These are phyloP conservation scores for Botryotinia globosa DNA, from an alignment of 2,329 filamentous ascomycete species.

Conservation along the genomic window DNA sequence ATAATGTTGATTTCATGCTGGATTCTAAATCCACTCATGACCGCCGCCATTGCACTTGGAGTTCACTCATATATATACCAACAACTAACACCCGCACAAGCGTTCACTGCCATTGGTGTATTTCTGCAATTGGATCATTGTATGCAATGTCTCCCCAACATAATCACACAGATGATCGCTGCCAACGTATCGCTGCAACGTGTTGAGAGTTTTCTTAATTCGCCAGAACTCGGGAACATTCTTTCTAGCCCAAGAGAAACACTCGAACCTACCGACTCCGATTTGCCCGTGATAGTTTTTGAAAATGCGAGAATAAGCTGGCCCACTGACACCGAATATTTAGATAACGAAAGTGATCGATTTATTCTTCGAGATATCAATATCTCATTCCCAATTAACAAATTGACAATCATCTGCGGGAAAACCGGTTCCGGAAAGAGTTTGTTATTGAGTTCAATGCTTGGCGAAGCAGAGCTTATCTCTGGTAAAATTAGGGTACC, in stretches of 20 bases:
- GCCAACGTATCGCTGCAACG: constrained; percentile 67
- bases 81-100: constrained; percentile 64
- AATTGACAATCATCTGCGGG: constrained; percentile 71
- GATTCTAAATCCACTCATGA: constrained; percentile 68
- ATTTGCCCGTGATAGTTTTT: constrained; percentile 50
- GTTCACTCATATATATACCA: constrained; percentile 64
- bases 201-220: constrained; percentile 67
- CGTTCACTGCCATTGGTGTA: constrained; percentile 72
- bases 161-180: constrained; percentile 67
- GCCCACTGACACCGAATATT: constrained; percentile 35
- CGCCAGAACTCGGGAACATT: constrained; percentile 57
- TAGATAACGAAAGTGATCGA: constrained; percentile 13
- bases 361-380: constrained; percentile 65
- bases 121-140: constrained; percentile 69
- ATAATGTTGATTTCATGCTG: constrained; percentile 44
- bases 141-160: constrained; percentile 66
- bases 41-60: constrained; percentile 67
- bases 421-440: constrained; percentile 77
- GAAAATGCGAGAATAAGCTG: constrained; percentile 66
- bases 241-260: constrained; percentile 44
- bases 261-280: constrained; percentile 40
- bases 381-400: constrained; percentile 62
- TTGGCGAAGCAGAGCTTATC: constrained; percentile 71
- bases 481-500: constrained; percentile 58
- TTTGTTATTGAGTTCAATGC: constrained; percentile 66